Evolutionary conservation across 768 basidiomycete genomes (phyloP).

Genomic region (Boletus pseudo-olivaceus): DNA sequence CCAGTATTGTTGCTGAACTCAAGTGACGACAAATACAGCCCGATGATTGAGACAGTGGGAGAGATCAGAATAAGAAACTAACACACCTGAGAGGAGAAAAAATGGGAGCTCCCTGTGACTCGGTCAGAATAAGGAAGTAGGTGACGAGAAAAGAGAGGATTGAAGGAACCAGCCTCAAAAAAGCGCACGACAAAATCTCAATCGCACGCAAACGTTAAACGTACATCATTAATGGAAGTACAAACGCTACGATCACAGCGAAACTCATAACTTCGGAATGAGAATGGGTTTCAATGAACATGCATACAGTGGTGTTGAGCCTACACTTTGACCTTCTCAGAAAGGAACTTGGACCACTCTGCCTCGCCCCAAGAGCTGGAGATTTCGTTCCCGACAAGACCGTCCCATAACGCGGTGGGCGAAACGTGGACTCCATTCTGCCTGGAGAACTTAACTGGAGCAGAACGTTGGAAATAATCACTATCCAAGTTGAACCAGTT

Average conservation of each 20-base stretch:
- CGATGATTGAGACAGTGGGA: too few species aligned
- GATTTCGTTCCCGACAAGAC: conserved; percentile 65
- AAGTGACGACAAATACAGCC: too few species aligned
- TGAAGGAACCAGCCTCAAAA: not conserved
- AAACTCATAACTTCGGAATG: not conserved
- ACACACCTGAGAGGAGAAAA: too few species aligned
- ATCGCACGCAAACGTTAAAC: not conserved
- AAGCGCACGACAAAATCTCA: not conserved
- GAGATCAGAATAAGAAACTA: too few species aligned
- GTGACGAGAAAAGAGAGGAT: not conserved
- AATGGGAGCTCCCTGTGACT: too few species aligned
- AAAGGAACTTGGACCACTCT: conserved; percentile 79
- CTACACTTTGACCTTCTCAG: conserved; percentile 48
- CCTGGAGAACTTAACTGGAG: conserved; percentile 79
- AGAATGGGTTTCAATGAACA: not conserved
- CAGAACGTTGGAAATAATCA: not conserved
- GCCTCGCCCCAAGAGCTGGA: conserved; percentile 78
- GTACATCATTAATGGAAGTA: not conserved
- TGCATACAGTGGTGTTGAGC: not conserved
- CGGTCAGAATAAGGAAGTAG: too few species aligned
- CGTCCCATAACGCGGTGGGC: conserved; percentile 77
- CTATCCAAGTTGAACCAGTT: not conserved
- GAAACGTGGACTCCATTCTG: conserved; percentile 94
- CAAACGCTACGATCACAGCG: not conserved
- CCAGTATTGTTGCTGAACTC: too few species aligned